Conservation (phyloP, 441 rosid species). For the Adansonia madagascariensis region DNA sequence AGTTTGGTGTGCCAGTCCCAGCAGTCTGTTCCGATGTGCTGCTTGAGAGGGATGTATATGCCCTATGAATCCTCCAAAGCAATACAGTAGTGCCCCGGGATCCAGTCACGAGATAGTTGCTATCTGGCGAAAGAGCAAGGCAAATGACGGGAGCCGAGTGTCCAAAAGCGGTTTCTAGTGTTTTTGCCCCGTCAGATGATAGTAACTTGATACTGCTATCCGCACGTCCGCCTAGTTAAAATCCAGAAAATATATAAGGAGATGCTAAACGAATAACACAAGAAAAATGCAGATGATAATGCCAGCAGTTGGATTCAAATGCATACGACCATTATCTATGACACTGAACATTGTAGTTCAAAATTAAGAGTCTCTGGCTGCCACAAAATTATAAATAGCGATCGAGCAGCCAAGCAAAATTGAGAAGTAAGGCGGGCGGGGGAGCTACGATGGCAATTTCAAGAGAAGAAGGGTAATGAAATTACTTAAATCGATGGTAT, state of each 20-base stretch:
- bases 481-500: not conserved
- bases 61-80: conserved; percentile 87
- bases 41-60: conserved; percentile 53
- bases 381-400: conserved; percentile 9
- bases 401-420: not conserved
- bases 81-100: conserved; percentile 83
- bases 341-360: conserved; percentile 1
- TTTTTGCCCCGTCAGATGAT: conserved; percentile 88
- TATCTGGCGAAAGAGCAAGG: conserved; percentile 85
- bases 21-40: conserved; percentile 56
- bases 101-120: conserved; percentile 88
- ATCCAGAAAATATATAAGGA: conserved; percentile 15
- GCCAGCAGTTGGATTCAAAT: conserved; percentile 15
- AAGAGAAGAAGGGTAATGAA: not conserved
- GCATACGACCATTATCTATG: not conserved
- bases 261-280: conserved; percentile 6
- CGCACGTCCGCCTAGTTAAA: conserved; percentile 81
- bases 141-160: conserved; percentile 99
- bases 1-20: conserved; percentile 48
- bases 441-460: not conserved
- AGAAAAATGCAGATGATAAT: conserved; percentile 18
- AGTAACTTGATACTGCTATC: conserved; percentile 89
- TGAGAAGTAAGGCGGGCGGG: not conserved
- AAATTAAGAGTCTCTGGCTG: not conserved
- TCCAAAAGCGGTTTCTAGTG: conserved; percentile 81